These are phyloP conservation scores for Stellera chamaejasme DNA, from an alignment of 345 rosid genomes.

Conservation along the genomic window DNA sequence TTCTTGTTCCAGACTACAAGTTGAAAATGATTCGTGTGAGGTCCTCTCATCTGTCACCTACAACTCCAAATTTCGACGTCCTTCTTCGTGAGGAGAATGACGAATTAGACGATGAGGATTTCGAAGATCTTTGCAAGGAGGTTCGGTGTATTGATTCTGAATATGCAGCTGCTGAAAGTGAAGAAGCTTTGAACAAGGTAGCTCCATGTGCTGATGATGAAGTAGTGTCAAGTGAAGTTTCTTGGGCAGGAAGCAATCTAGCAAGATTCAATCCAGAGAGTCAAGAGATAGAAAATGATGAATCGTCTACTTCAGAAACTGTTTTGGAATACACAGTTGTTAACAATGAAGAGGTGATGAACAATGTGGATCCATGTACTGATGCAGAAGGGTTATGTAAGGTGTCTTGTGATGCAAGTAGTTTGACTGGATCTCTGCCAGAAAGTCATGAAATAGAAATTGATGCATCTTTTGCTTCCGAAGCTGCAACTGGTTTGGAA, in stretches of 20 bases:
- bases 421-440: slow-evolving; percentile 20
- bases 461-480: slow-evolving; percentile 16
- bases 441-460: slow-evolving; percentile 11
- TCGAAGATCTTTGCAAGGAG: slow-evolving; percentile 42
- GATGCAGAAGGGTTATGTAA: slow-evolving; percentile 34
- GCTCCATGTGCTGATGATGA: too few species aligned
- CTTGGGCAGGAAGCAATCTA: too few species aligned
- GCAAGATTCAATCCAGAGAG: too few species aligned
- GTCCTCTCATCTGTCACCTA: slow-evolving; percentile 27
- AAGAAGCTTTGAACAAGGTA: too few species aligned
- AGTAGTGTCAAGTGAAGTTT: too few species aligned
- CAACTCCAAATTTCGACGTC: slow-evolving; percentile 19
- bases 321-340: too few species aligned
- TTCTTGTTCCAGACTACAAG: slow-evolving; percentile 38
- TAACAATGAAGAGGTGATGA: too few species aligned
- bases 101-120: slow-evolving; percentile 29
- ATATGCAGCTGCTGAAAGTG: too few species aligned
- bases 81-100: slow-evolving; percentile 26
- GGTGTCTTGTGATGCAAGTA: slow-evolving; percentile 14
- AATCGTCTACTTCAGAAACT: too few species aligned
- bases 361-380: too few species aligned
- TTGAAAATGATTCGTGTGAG: slow-evolving; percentile 25
- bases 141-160: slow-evolving; percentile 33
- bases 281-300: too few species aligned
- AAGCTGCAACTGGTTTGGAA: slow-evolving; percentile 13